Conservation (phyloP, 331 rosid genomes). For the Quercus lobata region DNA sequence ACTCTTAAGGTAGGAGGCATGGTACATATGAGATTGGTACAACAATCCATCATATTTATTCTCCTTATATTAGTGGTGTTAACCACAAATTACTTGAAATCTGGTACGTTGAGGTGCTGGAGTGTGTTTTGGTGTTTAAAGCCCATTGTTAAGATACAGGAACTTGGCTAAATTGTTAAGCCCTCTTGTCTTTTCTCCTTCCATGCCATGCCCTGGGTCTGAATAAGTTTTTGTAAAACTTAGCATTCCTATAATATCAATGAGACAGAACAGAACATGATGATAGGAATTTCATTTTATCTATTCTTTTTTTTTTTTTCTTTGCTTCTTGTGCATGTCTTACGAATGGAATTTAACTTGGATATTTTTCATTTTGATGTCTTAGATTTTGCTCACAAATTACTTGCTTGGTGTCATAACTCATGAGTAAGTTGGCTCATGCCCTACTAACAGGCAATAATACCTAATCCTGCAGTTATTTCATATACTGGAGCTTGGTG, state of each 20-base stretch:
- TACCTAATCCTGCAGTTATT: slow-evolving; percentile 51
- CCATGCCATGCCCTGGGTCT: not conserved
- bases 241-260: not conserved
- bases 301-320: not conserved
- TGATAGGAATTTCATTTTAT: not conserved
- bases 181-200: not conserved
- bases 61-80: not conserved
- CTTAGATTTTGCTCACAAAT: not conserved
- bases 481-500: slow-evolving; percentile 62
- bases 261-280: not conserved
- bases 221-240: too few relatives aligned
- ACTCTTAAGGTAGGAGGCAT: slow-evolving; percentile 66
- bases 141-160: not conserved
- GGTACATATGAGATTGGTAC: slow-evolving; percentile 1
- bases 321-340: not conserved
- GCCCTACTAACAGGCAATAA: slow-evolving; percentile 16
- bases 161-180: not conserved
- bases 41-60: not conserved
- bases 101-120: not conserved
- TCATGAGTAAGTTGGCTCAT: not conserved
- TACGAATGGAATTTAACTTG: not conserved
- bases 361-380: not conserved
- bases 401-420: slow-evolving; percentile 15
- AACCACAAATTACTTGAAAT: not conserved
- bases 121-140: not conserved